Base-by-base conservation (phyloP, 345 rosid genomes). In the Salix dunnii region DNA sequence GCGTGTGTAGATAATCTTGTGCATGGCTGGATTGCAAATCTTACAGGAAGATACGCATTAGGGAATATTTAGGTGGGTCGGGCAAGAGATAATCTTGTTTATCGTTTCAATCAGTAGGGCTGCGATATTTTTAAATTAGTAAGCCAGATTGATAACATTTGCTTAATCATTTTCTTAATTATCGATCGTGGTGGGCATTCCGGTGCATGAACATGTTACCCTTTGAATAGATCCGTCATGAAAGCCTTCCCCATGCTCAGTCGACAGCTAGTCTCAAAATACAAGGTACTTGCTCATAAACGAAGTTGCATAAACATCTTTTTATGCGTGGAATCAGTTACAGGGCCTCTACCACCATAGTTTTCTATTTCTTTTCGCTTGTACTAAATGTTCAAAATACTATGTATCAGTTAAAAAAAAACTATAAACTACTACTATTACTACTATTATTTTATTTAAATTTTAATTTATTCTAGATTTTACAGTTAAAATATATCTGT, bases 21-120 rank as follows among this genome's bases (percentile, higher is more conserved):
- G 11, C 2, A 40, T 74, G 35, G 9, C 63, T 55, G 7, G 43
- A 36, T 46, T 67, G 68, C 77, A 74, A 48, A 78, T 78, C 81
- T 77, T 51, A 30, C 23, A 28, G 23, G 31, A 60, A 78, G 77
- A 62, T 75, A 40, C 74, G 72, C 77, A 76, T 58, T 25, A 17
- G 6, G 75, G 42, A 69, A 71, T 66, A 68, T 74, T 14, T 28
- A 27, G 71, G 53, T 74, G 63, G 58, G 31, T 70, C 72, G 23
- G 38, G 38, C 16, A 23, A 36, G 10, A 55, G 73, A 55, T 68
- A 76, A 36, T 68, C 42, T 68, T 60, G 43, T 60, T 76, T 69
- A 58, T 4, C 30, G 35, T 38, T 31, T 68, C 25, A 66, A 27
- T 33, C n/a, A 2, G 6, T 36, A 14, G 6, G 25, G 12, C 68